Percentiles rank a stretch among this genome's conserved stretches.
Evolutionary conservation across 768 basidiomycete genomes (phyloP).

Genomic region (Trametes meyenii): DNA sequence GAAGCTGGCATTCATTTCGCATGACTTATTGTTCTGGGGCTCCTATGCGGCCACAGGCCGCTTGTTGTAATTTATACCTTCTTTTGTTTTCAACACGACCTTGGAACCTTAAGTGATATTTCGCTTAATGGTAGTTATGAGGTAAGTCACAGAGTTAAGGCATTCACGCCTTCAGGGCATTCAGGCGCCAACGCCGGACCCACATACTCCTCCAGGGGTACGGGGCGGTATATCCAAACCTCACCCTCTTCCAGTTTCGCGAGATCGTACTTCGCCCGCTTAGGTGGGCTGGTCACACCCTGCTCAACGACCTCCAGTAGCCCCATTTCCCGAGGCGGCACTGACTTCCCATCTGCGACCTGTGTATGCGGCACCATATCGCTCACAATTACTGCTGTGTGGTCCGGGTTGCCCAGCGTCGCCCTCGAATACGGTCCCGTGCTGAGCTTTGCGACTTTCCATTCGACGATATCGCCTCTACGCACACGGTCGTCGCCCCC

Average conservation of each 20-base stretch:
- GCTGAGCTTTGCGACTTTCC: slow-evolving; percentile 46
- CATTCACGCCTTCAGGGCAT: slow-evolving; percentile 27
- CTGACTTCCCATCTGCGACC: slow-evolving; percentile 37
- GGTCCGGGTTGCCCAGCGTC: slow-evolving; percentile 53
- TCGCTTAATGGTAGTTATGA: neutral
- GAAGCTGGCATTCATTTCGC: slow-evolving; percentile 76
- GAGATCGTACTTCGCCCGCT: slow-evolving; percentile 46
- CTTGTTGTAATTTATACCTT: slow-evolving; percentile 14
- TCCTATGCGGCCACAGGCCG: neutral
- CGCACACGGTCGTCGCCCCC: slow-evolving; percentile 55
- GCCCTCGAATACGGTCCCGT: slow-evolving; percentile 22
- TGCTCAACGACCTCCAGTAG: slow-evolving; percentile 58
- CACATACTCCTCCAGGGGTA: slow-evolving; percentile 42
- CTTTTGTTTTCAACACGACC: neutral
- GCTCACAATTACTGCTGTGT: slow-evolving; percentile 53
- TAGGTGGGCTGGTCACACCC: slow-evolving; percentile 45
- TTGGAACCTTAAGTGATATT: neutral
- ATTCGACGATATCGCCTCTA: slow-evolving; percentile 59
- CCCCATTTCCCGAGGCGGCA: slow-evolving; percentile 45
- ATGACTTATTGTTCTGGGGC: slow-evolving; percentile 32
- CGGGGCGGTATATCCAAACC: slow-evolving; percentile 60
- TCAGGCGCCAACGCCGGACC: slow-evolving; percentile 29
- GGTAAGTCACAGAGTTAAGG: neutral
- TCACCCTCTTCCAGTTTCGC: slow-evolving; percentile 49
- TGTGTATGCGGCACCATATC: slow-evolving; percentile 39